phyloP scores from a whole-genome alignment of 1,284 basidiomycete species.

The Athelia psychrophila region DNA sequence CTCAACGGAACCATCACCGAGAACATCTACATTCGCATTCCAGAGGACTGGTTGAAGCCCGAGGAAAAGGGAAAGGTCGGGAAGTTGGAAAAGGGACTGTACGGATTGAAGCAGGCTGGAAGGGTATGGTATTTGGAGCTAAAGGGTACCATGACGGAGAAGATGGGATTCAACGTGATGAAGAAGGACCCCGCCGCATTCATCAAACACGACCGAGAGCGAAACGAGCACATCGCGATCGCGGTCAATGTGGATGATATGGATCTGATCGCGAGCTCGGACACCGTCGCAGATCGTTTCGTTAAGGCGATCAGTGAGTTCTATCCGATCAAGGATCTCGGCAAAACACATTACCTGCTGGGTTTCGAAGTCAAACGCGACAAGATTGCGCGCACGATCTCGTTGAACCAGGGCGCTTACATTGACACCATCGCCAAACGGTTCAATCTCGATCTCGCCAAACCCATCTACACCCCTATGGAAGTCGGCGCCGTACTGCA shows the following conservation, averaged over 20 bases:
- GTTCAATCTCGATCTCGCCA: slow-evolving; percentile 6
- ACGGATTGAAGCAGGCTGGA: slow-evolving; percentile 21
- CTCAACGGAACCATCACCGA: slow-evolving; percentile 28
- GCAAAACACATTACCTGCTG: slow-evolving; percentile 12
- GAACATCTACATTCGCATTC: slow-evolving; percentile 31
- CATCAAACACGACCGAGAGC: too few relatives aligned
- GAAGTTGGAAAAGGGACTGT: slow-evolving; percentile 13
- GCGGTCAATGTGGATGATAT: slow-evolving; percentile 17
- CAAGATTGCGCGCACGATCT: slow-evolving; percentile 8
- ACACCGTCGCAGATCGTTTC: background rate
- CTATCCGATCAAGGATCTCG: slow-evolving; percentile 13
- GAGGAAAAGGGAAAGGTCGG: slow-evolving; percentile 1
- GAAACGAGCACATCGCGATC: slow-evolving; percentile 10
- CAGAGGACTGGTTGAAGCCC: slow-evolving; percentile 9
- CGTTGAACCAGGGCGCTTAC: slow-evolving; percentile 17
- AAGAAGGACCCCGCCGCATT: too few relatives aligned
- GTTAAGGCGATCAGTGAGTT: background rate
- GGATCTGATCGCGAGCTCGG: background rate
- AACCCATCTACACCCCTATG: background rate
- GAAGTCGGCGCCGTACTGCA: background rate
- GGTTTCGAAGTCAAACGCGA: slow-evolving; percentile 16
- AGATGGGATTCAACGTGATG: too few relatives aligned
- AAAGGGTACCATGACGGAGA: too few relatives aligned
- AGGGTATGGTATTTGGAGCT: slow-evolving; percentile 22
- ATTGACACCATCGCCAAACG: slow-evolving; percentile 12